Conservation (phyloP, 257 asterid species). For the Solanum lycopersicoides region DNA sequence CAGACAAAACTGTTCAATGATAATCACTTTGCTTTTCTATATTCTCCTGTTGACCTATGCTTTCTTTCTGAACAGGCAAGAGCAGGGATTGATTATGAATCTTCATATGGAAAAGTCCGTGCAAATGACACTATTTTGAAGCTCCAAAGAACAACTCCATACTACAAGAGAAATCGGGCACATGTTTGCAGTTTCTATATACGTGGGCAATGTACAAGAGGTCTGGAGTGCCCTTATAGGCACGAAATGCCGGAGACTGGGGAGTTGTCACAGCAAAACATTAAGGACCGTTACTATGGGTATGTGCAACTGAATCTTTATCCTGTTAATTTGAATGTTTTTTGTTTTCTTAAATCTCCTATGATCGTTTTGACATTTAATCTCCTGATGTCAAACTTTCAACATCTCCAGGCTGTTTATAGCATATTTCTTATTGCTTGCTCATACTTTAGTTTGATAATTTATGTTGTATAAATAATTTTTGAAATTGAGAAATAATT, state of each 20-base stretch:
- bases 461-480: not conserved
- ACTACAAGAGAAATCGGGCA: constrained; percentile 91
- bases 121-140: constrained; percentile 83
- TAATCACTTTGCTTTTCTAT: not conserved
- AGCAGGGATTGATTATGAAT: constrained; percentile 96
- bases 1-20: not conserved
- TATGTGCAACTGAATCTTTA: constrained; percentile 17
- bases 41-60: not conserved
- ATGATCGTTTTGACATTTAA: not conserved
- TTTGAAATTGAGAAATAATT: no score
- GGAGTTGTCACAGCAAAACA: constrained; percentile 91
- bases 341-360: not conserved
- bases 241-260: constrained; percentile 99
- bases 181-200: constrained; percentile 95
- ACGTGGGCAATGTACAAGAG: constrained; percentile 98
- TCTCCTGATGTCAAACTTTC: not conserved
- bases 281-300: constrained; percentile 97
- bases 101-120: constrained; percentile 87
- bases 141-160: constrained; percentile 94
- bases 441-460: not conserved
- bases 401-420: not conserved
- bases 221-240: constrained; percentile 93
- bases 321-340: not conserved
- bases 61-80: constrained; percentile 52
- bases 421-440: not conserved